These are phyloP conservation scores for Backusella tuberculispora DNA, from an alignment of 192 early-diverging fungal genomes.

Conservation along the genomic window DNA sequence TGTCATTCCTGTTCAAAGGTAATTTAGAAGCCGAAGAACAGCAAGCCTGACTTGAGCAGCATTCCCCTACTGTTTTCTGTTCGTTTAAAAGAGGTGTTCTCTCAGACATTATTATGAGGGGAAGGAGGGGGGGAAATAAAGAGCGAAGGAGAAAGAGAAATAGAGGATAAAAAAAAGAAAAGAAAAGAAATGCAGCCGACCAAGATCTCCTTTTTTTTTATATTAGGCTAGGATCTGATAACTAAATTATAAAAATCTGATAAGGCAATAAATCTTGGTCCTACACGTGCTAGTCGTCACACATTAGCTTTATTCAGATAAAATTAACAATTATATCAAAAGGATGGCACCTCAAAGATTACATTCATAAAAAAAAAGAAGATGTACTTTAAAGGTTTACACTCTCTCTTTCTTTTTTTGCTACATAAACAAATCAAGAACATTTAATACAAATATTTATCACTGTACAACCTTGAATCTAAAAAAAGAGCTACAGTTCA, in stretches of 20 bases:
- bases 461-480: background rate
- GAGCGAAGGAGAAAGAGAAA: background rate
- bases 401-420: no score
- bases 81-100: constrained; percentile 19
- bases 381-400: no score
- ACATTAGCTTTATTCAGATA: background rate
- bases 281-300: background rate
- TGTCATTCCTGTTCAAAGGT: background rate
- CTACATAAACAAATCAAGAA: background rate
- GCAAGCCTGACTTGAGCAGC: constrained; percentile 23
- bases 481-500: background rate
- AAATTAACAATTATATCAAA: background rate
- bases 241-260: background rate
- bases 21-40: constrained; percentile 21
- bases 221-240: background rate
- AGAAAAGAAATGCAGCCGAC: background rate
- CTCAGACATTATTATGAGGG: background rate
- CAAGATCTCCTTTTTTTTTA: background rate
- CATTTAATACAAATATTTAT: background rate
- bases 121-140: background rate
- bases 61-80: background rate
- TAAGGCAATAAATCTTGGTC: background rate
- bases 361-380: background rate
- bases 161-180: background rate
- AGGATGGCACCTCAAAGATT: background rate